These are phyloP conservation scores for Gossypioides kirkii DNA, from an alignment of 345 rosid species.

Conservation along the genomic window DNA sequence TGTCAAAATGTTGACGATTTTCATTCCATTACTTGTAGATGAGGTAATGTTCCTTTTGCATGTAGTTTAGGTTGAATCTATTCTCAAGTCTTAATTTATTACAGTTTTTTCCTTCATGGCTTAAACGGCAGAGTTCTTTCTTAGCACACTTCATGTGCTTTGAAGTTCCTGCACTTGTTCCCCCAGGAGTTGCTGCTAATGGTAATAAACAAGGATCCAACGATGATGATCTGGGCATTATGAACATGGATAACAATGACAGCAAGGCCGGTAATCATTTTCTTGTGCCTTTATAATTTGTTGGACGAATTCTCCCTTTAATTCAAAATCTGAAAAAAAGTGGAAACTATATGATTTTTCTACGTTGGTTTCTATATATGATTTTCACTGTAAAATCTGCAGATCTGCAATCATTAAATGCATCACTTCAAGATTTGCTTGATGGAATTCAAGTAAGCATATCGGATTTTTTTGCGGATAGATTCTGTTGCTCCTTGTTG, in stretches of 20 bases:
- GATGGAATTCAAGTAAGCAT: slow-evolving; percentile 75
- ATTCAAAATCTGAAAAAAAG: slow-evolving; percentile 10
- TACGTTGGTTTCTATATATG: slow-evolving; percentile 21
- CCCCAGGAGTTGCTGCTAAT: slow-evolving; percentile 71
- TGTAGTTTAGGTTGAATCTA: slow-evolving; percentile 66
- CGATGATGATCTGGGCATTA: slow-evolving; percentile 89
- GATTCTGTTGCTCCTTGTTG: background rate
- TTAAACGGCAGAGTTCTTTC: slow-evolving; percentile 80
- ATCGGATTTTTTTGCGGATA: background rate
- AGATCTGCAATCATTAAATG: slow-evolving; percentile 77
- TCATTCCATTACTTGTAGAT: slow-evolving; percentile 96
- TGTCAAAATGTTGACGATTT: slow-evolving; percentile 95
- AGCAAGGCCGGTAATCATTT: slow-evolving; percentile 54
- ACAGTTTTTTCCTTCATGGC: slow-evolving; percentile 17
- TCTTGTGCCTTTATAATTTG: slow-evolving; percentile 11
- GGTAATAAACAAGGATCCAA: slow-evolving; percentile 50
- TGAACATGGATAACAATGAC: slow-evolving; percentile 88
- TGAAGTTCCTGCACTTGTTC: slow-evolving; percentile 95
- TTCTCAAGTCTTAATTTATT: slow-evolving; percentile 8
- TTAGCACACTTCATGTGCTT: slow-evolving; percentile 99
- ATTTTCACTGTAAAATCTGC: slow-evolving; percentile 45
- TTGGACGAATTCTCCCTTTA: slow-evolving; percentile 1
- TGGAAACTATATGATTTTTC: slow-evolving; percentile 21
- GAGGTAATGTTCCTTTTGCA: slow-evolving; percentile 60
- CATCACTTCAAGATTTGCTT: slow-evolving; percentile 91